Conservation (phyloP, 257 asterid species). For the Nicotiana attenuata region DNA sequence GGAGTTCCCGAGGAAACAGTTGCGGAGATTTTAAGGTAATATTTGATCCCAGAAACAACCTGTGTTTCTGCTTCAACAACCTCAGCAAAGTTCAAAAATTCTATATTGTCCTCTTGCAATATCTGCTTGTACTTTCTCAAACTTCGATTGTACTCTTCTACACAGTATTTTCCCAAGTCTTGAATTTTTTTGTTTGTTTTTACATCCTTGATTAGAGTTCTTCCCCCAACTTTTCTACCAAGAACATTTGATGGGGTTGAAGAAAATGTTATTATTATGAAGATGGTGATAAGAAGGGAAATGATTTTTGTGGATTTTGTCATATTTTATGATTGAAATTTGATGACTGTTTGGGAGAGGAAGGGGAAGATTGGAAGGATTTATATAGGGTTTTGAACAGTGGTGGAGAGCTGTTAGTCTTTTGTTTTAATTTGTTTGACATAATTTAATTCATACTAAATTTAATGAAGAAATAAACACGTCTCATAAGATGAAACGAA, state of each 20-base stretch:
- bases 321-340: neutral
- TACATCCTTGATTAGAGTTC: conserved; percentile 38
- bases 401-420: neutral
- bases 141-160: conserved; percentile 27
- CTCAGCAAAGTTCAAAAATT: conserved; percentile 20
- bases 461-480: neutral
- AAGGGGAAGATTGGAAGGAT: neutral
- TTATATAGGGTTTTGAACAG: neutral
- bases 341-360: neutral
- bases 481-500: neutral
- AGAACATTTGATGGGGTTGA: conserved; percentile 8
- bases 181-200: conserved; percentile 44
- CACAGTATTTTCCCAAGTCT: conserved; percentile 56
- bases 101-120: neutral
- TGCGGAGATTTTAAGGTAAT: conserved; percentile 56
- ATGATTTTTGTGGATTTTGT: neutral
- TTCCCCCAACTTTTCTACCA: conserved; percentile 41
- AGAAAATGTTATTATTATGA: conserved; percentile 4
- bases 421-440: too few relatives aligned
- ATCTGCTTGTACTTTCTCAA: neutral
- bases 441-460: neutral
- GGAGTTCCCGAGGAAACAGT: conserved; percentile 7
- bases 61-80: conserved; percentile 68
- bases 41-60: conserved; percentile 68
- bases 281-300: neutral